Percentiles rank a stretch among this genome's conserved stretches.
These are phyloP conservation scores for Sarocladiaceae sp. DNA, from an alignment of 2,329 filamentous ascomycete genomes.

Conservation along the genomic window DNA sequence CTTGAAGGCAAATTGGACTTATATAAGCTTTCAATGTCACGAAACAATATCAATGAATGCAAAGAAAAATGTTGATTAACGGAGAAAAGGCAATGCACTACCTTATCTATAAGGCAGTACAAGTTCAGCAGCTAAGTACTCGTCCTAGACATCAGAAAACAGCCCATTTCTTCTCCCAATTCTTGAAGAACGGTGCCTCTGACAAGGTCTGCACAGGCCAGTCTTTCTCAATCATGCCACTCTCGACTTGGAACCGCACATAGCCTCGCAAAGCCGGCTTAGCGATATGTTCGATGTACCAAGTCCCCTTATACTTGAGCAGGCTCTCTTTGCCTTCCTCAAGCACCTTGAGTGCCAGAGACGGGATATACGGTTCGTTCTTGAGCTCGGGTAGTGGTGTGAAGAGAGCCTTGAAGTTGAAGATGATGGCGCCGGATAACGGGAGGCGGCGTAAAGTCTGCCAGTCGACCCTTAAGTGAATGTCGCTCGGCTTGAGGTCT, in stretches of 20 bases:
- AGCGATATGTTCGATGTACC: slow-evolving; percentile 72
- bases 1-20: no score
- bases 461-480: slow-evolving; percentile 78
- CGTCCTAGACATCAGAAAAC: neutral
- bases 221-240: slow-evolving; percentile 51
- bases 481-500: slow-evolving; percentile 51
- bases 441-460: slow-evolving; percentile 79
- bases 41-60: no score
- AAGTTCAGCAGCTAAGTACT: neutral
- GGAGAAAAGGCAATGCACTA: neutral
- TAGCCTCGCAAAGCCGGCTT: slow-evolving; percentile 61
- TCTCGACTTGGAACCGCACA: slow-evolving; percentile 61
- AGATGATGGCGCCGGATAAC: slow-evolving; percentile 69
- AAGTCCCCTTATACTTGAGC: slow-evolving; percentile 78
- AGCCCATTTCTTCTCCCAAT: slow-evolving; percentile 50
- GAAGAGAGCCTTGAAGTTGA: slow-evolving; percentile 87
- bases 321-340: slow-evolving; percentile 60
- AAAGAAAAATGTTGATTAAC: neutral
- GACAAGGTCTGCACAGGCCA: slow-evolving; percentile 69
- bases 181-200: slow-evolving; percentile 71
- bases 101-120: no score
- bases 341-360: slow-evolving; percentile 63
- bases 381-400: slow-evolving; percentile 67
- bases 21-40: no score
- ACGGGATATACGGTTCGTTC: slow-evolving; percentile 70